Conservation (phyloP, 192 early-diverging fungal genomes). For the Oehlia diaphana region DNA sequence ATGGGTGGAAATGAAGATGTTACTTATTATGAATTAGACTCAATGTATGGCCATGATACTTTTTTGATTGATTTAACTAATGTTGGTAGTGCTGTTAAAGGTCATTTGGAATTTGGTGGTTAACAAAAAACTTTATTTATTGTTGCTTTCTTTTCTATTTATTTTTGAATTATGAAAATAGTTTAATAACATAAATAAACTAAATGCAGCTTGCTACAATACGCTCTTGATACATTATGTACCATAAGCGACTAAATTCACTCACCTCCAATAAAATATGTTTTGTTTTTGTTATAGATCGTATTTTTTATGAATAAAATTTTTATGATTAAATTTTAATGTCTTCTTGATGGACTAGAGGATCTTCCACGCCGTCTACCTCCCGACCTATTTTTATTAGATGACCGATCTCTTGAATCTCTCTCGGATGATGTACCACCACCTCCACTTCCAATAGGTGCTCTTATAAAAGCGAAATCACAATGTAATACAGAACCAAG, state of each 20-base stretch:
- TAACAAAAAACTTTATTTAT: constrained; percentile 19
- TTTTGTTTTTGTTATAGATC: not conserved
- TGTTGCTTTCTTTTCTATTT: no score
- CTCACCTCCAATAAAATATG: not conserved
- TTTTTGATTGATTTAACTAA: constrained; percentile 89
- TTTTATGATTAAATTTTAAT: not conserved
- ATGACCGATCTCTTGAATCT: constrained; percentile 14
- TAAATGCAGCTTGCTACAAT: no score
- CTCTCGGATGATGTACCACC: constrained; percentile 31
- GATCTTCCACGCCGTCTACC: constrained; percentile 27
- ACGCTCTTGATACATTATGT: no score
- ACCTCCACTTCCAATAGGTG: constrained; percentile 38
- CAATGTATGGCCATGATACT: constrained; percentile 97
- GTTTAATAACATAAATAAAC: no score
- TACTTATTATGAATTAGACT: constrained; percentile 96
- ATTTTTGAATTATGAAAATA: not conserved
- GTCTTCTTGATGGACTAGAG: constrained; percentile 24
- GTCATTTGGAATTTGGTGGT: constrained; percentile 66
- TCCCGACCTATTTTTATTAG: constrained; percentile 19
- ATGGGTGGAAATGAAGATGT: constrained; percentile 85
- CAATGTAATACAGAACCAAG: constrained; percentile 74
- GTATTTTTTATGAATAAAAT: not conserved
- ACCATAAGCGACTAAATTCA: not conserved
- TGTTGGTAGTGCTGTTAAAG: constrained; percentile 94
- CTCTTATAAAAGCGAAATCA: constrained; percentile 87